Evolutionary conservation across 2,329 filamentous ascomycete species (phyloP).

Genomic region (Cercospora zeina): DNA sequence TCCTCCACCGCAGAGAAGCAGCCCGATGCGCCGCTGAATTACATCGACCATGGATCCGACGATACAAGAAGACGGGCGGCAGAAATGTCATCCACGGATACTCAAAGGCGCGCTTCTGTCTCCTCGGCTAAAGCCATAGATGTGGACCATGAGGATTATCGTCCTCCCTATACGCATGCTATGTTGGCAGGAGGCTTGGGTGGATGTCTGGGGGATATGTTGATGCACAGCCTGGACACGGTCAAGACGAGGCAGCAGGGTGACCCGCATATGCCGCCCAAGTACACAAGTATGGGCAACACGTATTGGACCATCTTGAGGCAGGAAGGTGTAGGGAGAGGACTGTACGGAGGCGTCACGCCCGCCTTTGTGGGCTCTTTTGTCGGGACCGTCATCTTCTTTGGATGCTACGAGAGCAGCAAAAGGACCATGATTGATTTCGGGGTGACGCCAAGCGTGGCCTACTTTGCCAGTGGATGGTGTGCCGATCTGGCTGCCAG

Average conservation of each 20-base stretch:
- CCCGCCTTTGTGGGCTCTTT: slow-evolving; percentile 92
- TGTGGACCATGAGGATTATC: slow-evolving; percentile 45
- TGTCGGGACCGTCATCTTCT: slow-evolving; percentile 90
- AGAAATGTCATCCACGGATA: slow-evolving; percentile 42
- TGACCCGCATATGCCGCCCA: slow-evolving; percentile 87
- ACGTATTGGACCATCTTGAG: slow-evolving; percentile 92
- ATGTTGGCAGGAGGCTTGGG: slow-evolving; percentile 95
- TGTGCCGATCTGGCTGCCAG: slow-evolving; percentile 89
- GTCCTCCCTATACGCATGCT: slow-evolving; percentile 56
- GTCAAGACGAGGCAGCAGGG: slow-evolving; percentile 98
- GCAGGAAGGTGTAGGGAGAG: slow-evolving; percentile 83
- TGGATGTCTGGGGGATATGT: slow-evolving; percentile 89
- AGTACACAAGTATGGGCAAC: slow-evolving; percentile 84
- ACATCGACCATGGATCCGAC: slow-evolving; percentile 43
- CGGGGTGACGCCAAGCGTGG: slow-evolving; percentile 76
- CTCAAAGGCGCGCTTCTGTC: slow-evolving; percentile 9
- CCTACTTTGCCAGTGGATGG: slow-evolving; percentile 88
- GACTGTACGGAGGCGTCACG: slow-evolving; percentile 89
- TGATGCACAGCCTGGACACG: slow-evolving; percentile 98
- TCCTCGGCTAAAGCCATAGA: slow-evolving; percentile 28
- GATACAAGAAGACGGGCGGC: slow-evolving; percentile 37
- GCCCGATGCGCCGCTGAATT: slow-evolving; percentile 34
- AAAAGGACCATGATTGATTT: slow-evolving; percentile 85
- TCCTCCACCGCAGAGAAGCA: slow-evolving; percentile 33
- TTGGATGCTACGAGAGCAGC: slow-evolving; percentile 93